phyloP scores from a whole-genome alignment of 768 basidiomycete genomes.

The Suillus placidus region DNA sequence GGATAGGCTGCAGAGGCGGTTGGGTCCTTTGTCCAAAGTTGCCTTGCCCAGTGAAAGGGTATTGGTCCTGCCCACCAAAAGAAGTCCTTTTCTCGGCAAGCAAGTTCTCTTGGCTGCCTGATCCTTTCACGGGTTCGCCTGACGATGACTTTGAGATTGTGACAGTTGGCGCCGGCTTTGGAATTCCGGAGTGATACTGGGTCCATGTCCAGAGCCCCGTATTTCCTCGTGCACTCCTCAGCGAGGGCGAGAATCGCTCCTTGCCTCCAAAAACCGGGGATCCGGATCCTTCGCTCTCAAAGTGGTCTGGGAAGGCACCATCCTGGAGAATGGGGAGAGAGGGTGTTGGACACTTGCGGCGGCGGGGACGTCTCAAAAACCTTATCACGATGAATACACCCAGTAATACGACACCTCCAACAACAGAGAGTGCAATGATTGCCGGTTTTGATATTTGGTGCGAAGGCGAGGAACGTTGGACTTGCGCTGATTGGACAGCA shows the following conservation, averaged over 20 bases:
- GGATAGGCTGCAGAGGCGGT: constrained; percentile 42
- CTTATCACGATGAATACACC: constrained; percentile 51
- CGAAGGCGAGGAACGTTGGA: constrained; percentile 17
- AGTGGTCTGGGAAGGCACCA: constrained; percentile 47
- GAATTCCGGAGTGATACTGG: constrained; percentile 48
- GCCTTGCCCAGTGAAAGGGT: constrained; percentile 31
- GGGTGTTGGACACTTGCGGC: constrained; percentile 62
- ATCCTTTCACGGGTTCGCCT: constrained; percentile 13
- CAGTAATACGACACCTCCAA: constrained; percentile 51
- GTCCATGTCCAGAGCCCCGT: constrained; percentile 59
- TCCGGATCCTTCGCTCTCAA: constrained; percentile 48
- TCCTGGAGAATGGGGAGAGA: constrained; percentile 76
- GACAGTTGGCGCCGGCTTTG: constrained; percentile 27
- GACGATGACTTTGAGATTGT: constrained; percentile 29
- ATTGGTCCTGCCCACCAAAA: constrained; percentile 21
- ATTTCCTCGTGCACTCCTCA: constrained; percentile 40
- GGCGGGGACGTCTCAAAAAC: constrained; percentile 51
- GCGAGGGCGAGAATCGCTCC: constrained; percentile 51
- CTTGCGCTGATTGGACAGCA: constrained; percentile 9
- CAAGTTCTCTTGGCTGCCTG: constrained; percentile 9
- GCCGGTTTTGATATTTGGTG: constrained; percentile 50
- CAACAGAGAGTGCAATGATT: constrained; percentile 56
- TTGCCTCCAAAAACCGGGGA: constrained; percentile 82
- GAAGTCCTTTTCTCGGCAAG: constrained; percentile 15
- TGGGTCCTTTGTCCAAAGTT: constrained; percentile 26